phyloP scores from a whole-genome alignment of 2,329 filamentous ascomycete genomes.

The Penicillium sp. region DNA sequence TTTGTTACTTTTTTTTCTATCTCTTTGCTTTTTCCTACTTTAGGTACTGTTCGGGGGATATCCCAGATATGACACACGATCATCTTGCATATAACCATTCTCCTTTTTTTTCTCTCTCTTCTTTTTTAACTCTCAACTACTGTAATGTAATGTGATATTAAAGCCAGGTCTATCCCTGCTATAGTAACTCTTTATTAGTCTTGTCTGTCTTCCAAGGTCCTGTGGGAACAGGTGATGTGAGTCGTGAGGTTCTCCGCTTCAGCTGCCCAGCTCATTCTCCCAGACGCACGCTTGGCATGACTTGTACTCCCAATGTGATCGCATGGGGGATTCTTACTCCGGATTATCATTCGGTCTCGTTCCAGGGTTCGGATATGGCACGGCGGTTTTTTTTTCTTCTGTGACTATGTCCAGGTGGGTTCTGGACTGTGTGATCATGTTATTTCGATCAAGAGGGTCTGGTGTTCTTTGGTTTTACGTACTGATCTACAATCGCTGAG shows the following conservation, averaged over 20 bases:
- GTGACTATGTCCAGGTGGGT: background rate
- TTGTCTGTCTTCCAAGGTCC: background rate
- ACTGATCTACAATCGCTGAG: background rate
- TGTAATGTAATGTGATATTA: background rate
- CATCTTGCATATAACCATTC: background rate
- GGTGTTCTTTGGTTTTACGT: background rate
- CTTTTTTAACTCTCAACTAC: background rate
- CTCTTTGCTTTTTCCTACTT: background rate
- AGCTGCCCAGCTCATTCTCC: background rate
- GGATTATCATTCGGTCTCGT: background rate
- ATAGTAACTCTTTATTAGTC: background rate
- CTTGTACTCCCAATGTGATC: background rate
- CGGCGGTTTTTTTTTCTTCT: background rate
- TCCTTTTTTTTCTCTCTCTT: background rate
- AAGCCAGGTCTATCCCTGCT: background rate
- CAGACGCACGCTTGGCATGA: background rate
- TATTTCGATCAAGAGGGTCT: background rate
- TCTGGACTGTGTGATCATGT: background rate
- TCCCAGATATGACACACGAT: constrained; percentile 1
- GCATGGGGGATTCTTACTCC: background rate
- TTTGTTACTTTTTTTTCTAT: background rate
- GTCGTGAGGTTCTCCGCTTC: background rate
- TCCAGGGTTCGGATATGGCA: background rate
- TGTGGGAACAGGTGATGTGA: background rate
- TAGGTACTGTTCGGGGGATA: background rate